A percentile compares a stretch with the other conserved stretches of the same genome.
These are phyloP conservation scores for Flaveria sonorensis DNA, from an alignment of 129 eudicot genomes.

Conservation along the genomic window DNA sequence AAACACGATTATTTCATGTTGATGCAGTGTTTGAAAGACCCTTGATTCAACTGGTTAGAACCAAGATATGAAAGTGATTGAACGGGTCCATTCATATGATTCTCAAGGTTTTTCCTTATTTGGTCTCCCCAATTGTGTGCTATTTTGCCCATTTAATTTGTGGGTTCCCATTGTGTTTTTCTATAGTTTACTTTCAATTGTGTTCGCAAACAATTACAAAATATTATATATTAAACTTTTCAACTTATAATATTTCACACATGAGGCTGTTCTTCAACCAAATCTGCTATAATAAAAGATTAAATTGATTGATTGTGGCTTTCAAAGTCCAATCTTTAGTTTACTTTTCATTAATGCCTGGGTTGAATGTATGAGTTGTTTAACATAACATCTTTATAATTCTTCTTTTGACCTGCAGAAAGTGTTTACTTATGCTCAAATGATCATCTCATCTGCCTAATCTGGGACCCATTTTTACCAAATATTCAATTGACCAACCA, in stretches of 20 bases:
- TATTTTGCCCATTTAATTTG: constrained; percentile 27
- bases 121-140: constrained; percentile 15
- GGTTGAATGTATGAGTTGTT: constrained; percentile 30
- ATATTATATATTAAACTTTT: constrained; percentile 7
- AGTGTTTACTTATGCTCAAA: constrained; percentile 33
- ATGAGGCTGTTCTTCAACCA: constrained; percentile 33
- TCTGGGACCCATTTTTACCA: constrained; percentile 54
- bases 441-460: constrained; percentile 40
- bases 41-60: constrained; percentile 18
- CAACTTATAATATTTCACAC: constrained; percentile 33
- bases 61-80: constrained; percentile 33
- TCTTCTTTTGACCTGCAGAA: constrained; percentile 29
- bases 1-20: constrained; percentile 7
- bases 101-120: constrained; percentile 26
- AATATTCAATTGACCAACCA: constrained; percentile 30
- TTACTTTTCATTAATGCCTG: constrained; percentile 27
- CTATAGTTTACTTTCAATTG: constrained; percentile 32
- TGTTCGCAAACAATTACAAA: constrained; percentile 31
- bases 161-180: constrained; percentile 38
- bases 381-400: constrained; percentile 26
- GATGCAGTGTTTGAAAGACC: neutral
- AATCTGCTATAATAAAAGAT: constrained; percentile 24
- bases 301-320: constrained; percentile 9
- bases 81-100: constrained; percentile 39
- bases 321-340: constrained; percentile 9